Evolutionary conservation across 257 asterid species (phyloP).

Genomic region (Solanum phureja): DNA sequence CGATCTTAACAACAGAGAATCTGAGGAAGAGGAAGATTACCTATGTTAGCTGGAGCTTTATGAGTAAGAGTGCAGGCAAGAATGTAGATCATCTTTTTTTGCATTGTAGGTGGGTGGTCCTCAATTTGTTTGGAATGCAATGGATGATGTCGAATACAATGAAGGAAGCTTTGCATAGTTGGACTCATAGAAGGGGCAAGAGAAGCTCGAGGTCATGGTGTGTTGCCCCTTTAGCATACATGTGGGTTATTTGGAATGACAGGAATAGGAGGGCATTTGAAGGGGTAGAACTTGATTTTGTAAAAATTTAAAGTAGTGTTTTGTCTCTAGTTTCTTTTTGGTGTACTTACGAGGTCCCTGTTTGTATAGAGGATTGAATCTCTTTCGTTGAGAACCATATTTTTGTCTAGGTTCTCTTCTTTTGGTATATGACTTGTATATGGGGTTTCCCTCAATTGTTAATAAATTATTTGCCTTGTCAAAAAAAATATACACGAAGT

Average conservation of each 20-base stretch:
- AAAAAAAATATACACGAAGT: no score
- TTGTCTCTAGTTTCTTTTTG: no score
- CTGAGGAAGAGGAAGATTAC: neutral
- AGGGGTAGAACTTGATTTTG: no score
- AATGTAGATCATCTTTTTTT: neutral
- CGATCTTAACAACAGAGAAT: neutral
- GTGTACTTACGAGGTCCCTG: no score
- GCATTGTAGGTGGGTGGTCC: neutral
- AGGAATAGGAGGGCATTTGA: no score
- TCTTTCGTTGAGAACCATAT: no score
- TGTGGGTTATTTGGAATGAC: neutral
- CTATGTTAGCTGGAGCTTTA: neutral
- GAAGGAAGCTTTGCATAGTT: neutral
- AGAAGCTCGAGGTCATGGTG: neutral
- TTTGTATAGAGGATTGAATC: no score
- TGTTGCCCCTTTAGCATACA: neutral
- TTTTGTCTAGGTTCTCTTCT: no score
- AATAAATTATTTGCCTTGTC: no score
- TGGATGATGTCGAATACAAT: neutral
- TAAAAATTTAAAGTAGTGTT: no score
- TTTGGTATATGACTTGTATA: no score
- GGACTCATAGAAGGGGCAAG: neutral
- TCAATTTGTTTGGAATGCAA: neutral
- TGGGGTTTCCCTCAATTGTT: no score
- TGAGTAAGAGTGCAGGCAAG: neutral